Conservation (phyloP, 2,329 filamentous ascomycete species). For the Davidsoniella eucalypti region DNA sequence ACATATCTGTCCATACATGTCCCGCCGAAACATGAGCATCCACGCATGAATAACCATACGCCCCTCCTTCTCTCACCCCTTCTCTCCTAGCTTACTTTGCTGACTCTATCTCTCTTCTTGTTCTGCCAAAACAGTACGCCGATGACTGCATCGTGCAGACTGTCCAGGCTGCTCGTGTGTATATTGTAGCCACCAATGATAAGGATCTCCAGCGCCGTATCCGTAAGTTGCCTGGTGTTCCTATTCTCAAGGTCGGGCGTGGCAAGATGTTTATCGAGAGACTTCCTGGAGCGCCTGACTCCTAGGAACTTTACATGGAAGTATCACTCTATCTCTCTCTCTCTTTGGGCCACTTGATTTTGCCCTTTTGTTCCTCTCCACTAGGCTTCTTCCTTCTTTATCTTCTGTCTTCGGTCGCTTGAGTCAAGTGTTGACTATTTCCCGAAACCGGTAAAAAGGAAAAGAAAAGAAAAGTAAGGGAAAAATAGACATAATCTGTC, state of each 20-base stretch:
- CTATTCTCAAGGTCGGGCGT: constrained; percentile 64
- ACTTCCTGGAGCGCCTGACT: constrained; percentile 65
- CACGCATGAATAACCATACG: no score
- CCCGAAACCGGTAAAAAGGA: no score
- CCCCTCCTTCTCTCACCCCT: background rate
- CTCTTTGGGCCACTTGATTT: no score
- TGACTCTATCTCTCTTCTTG: background rate
- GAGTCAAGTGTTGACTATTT: no score
- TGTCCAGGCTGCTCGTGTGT: constrained; percentile 59
- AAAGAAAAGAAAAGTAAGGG: no score
- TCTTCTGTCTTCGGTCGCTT: no score
- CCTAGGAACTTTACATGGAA: constrained; percentile 14
- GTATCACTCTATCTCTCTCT: no score
- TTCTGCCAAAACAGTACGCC: constrained; percentile 30
- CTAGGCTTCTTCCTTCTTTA: background rate
- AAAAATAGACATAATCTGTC: no score
- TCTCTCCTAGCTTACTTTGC: background rate
- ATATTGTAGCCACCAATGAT: constrained; percentile 65
- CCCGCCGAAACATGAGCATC: no score
- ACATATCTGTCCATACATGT: no score
- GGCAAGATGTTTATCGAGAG: constrained; percentile 93
- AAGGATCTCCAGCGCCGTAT: constrained; percentile 68
- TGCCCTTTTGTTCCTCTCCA: background rate
- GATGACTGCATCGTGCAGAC: constrained; percentile 72
- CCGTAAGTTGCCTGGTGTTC: constrained; percentile 52